Evolutionary conservation across 805 yeast genomes (phyloP), one percentile per base, ranked within the genome.

Genomic region (Starmerella floris): DNA sequence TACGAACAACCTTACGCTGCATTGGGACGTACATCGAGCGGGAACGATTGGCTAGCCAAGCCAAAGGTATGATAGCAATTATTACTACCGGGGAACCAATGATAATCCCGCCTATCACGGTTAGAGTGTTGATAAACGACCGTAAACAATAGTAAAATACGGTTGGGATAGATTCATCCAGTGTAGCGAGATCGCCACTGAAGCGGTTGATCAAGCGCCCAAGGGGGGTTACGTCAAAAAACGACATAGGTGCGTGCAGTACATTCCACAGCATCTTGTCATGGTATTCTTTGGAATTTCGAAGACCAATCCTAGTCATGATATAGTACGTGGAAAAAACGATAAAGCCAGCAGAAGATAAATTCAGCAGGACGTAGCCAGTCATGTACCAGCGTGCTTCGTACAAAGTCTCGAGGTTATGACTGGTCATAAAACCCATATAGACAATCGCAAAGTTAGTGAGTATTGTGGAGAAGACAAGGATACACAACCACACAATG

Each of bases 171-270:
- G 74, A 81, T 53, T 75, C 76, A 54, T 81, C 91, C 54, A 81
- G 62, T 3, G 73, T 73, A 57, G 79, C 83, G 0, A 87, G 77
- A 57, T 82, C 94, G 52, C 80, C 80, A 1, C 91, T 80, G 59
- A 81, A 81, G 50, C 93, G 66, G 60, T 81, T 82, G 57, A 82
- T 62, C 40, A 82, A 71, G 54, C 91, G 67, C 1, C 94, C 93
- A 66, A 79, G 69, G 20, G 94, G 94, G 0, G 87, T 82, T 10
- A 77, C 71, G 53, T 83, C 93, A 62, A 81, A 67, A 55, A 72
- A 82, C 0, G 74, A 59, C 85, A 82, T 79, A 30, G 93, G 91
- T 2, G 84, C 73, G 46, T 73, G 76, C 48, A 83, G 62, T 21
- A 81, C 62, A 35, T 62, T 70, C 40, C 65, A 56, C 41, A 76